Conservation (phyloP, 2,329 filamentous ascomycete genomes). For the Periconia sp. region DNA sequence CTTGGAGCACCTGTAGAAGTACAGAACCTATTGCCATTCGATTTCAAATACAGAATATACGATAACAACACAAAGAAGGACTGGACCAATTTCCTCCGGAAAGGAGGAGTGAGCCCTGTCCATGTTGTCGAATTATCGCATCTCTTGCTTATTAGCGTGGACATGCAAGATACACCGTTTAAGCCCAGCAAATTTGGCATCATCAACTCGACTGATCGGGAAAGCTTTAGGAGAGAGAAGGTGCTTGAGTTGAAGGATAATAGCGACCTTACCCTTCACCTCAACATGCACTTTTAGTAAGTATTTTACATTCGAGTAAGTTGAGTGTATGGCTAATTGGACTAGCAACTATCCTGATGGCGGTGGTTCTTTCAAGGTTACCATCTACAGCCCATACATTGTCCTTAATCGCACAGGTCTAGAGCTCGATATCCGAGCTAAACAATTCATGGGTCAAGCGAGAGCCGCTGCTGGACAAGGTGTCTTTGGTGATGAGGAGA, state of each 20-base stretch:
- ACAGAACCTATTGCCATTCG: slow-evolving; percentile 92
- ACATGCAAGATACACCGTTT: slow-evolving; percentile 96
- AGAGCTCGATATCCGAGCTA: slow-evolving; percentile 84
- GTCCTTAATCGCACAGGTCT: slow-evolving; percentile 95
- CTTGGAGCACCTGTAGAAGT: slow-evolving; percentile 91
- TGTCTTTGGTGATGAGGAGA: slow-evolving; percentile 61
- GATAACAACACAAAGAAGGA: slow-evolving; percentile 99
- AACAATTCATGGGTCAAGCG: slow-evolving; percentile 84
- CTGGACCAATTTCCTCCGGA: slow-evolving; percentile 97
- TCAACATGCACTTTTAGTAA: slow-evolving; percentile 88
- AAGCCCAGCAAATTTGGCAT: slow-evolving; percentile 96
- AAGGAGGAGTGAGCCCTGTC: slow-evolving; percentile 94
- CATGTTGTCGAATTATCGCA: slow-evolving; percentile 97
- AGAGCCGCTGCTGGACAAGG: slow-evolving; percentile 84
- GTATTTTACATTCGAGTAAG: slow-evolving; percentile 12
- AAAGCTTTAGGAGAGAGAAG: slow-evolving; percentile 87
- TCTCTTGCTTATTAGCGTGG: slow-evolving; percentile 86
- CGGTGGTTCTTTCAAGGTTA: slow-evolving; percentile 94
- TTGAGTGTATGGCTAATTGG: slow-evolving; percentile 18
- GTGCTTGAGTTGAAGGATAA: slow-evolving; percentile 83
- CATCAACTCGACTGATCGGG: slow-evolving; percentile 86
- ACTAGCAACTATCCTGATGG: slow-evolving; percentile 77
- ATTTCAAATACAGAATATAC: slow-evolving; percentile 99
- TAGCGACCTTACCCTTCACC: slow-evolving; percentile 76
- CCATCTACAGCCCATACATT: slow-evolving; percentile 92